These are phyloP conservation scores for Chytriomyces hyalinus DNA, from an alignment of 192 early-diverging fungal species.

Conservation along the genomic window DNA sequence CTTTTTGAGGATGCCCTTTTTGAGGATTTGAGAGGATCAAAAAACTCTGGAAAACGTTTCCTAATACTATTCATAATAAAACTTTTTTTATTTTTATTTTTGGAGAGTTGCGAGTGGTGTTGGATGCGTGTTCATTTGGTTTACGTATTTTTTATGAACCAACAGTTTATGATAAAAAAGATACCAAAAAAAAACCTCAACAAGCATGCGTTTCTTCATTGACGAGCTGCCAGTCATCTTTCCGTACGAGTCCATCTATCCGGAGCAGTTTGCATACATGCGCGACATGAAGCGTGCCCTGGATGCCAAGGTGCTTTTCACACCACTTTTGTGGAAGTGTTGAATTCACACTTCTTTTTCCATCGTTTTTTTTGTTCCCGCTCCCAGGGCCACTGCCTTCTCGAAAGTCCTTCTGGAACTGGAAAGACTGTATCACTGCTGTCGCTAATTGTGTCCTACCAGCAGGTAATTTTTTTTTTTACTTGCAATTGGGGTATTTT, in stretches of 20 bases:
- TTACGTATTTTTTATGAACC: too few species aligned
- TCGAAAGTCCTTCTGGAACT: constrained; percentile 99
- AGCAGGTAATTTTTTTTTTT: constrained; percentile 64
- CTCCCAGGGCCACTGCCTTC: constrained; percentile 87
- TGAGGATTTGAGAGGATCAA: too few species aligned
- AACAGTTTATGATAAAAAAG: background rate
- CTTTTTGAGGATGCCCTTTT: too few species aligned
- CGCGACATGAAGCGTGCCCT: constrained; percentile 89
- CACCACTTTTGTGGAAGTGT: background rate
- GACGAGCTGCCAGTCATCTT: constrained; percentile 93
- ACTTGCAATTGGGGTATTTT: constrained; percentile 9
- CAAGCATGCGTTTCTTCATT: constrained; percentile 73
- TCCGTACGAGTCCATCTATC: constrained; percentile 99
- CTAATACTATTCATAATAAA: too few species aligned
- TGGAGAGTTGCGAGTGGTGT: too few species aligned
- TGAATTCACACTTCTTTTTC: background rate
- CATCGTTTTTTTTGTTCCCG: background rate
- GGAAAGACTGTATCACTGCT: constrained; percentile 97
- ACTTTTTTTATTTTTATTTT: too few species aligned
- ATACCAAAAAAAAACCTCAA: background rate
- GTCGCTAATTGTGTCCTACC: constrained; percentile 95
- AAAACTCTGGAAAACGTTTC: too few species aligned
- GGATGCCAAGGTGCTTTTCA: constrained; percentile 73
- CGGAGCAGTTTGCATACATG: constrained; percentile 99
- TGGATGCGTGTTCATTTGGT: too few species aligned